Percentiles rank a stretch among this genome's conserved stretches.
Evolutionary conservation across 2,329 filamentous ascomycete species (phyloP).

Genomic region (Amauroascus verrucosus): DNA sequence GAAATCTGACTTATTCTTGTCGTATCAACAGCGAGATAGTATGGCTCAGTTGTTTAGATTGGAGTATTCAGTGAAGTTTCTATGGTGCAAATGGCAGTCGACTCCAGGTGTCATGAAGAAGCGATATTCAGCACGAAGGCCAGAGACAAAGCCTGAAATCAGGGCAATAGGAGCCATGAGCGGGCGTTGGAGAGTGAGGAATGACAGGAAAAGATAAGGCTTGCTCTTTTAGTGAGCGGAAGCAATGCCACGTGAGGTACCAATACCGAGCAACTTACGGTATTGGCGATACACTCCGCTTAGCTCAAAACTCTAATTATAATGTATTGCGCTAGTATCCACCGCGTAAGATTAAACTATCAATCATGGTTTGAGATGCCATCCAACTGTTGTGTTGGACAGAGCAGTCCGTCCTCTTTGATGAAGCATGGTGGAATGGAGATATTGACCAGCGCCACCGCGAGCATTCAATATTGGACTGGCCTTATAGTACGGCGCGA

Average conservation of each 20-base stretch:
- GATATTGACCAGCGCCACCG: not conserved
- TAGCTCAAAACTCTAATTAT: conserved; percentile 4
- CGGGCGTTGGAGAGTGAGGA: not conserved
- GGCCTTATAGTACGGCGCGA: no score
- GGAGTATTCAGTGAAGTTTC: no score
- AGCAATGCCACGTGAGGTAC: conserved; percentile 10
- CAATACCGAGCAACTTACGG: conserved; percentile 7
- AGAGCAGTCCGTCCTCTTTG: not conserved
- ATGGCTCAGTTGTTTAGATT: no score
- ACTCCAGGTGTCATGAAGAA: no score
- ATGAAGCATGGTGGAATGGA: not conserved
- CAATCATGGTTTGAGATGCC: not conserved
- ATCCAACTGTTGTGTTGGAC: not conserved
- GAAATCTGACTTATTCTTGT: no score
- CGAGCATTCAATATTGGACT: no score
- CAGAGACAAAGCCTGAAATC: no score
- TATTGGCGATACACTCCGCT: not conserved
- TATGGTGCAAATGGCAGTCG: no score
- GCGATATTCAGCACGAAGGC: no score
- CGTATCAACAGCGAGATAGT: no score
- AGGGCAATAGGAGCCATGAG: not conserved
- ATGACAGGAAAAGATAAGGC: not conserved
- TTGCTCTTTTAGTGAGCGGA: conserved; percentile 2
- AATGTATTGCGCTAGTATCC: conserved; percentile 1
- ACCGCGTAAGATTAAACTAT: not conserved